Percentiles rank a stretch among this genome's conserved stretches.
Evolutionary conservation across 1,139 yeast genomes (phyloP).

Genomic region (Saccharomyces hybrid): DNA sequence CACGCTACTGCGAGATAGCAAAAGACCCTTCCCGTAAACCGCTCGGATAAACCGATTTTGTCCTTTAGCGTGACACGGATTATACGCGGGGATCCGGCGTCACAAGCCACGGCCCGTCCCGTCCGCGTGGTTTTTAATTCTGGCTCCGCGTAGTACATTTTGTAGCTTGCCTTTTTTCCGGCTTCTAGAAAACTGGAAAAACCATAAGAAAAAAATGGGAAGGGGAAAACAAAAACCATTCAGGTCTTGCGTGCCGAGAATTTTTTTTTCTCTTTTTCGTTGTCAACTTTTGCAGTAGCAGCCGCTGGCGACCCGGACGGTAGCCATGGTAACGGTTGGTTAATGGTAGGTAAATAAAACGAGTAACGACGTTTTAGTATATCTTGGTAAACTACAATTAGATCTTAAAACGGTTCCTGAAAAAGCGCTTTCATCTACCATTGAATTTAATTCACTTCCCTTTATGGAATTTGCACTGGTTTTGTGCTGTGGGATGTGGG

Average conservation of each 20-base stretch:
- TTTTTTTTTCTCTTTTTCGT: not conserved
- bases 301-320: not conserved
- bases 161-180: not conserved
- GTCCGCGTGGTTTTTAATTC: not conserved
- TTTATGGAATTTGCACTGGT: not conserved
- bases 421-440: not conserved
- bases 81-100: constrained; percentile 1
- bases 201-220: not conserved
- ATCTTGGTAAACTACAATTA: not conserved
- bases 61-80: not conserved
- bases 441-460: not conserved
- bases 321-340: not conserved
- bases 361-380: not conserved
- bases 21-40: not conserved
- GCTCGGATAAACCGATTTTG: not conserved
- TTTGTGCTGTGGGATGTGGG: not conserved
- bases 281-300: not conserved
- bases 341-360: not conserved
- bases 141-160: not conserved
- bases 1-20: not conserved
- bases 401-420: not conserved
- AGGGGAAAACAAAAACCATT: not conserved
- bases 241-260: not conserved
- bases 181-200: not conserved
- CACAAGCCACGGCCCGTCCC: not conserved